Conservation (phyloP, 768 basidiomycete genomes). For the Tulasnella calospora region DNA sequence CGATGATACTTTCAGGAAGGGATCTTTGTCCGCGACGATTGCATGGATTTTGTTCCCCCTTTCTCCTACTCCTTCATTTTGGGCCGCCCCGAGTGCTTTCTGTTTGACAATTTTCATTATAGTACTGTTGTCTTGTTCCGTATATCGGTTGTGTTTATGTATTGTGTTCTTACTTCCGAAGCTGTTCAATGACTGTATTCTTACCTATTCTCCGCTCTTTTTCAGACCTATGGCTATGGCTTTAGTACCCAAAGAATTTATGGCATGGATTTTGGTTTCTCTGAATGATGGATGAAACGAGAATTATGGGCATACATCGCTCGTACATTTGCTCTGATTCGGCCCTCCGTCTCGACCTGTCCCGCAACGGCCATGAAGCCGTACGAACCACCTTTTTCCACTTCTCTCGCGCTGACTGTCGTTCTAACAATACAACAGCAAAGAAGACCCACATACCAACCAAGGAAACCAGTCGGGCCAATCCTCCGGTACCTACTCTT, state of each 20-base stretch:
- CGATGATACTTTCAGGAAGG: too few species aligned
- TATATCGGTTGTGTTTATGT: background rate
- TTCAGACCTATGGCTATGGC: background rate
- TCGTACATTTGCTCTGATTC: background rate
- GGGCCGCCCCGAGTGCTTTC: background rate
- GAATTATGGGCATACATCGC: background rate
- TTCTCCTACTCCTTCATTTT: too few species aligned
- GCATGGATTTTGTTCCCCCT: too few species aligned
- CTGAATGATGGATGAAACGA: background rate
- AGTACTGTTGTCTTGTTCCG: background rate
- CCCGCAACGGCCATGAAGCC: background rate
- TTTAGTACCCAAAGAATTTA: conserved; percentile 2
- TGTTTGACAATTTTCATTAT: background rate
- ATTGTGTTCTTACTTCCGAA: background rate
- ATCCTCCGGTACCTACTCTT: too few species aligned
- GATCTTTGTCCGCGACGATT: too few species aligned
- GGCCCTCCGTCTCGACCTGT: background rate
- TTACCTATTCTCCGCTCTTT: background rate
- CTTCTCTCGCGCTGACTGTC: background rate
- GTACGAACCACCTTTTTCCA: background rate
- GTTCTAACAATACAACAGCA: background rate
- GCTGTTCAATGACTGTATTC: conserved; percentile 2
- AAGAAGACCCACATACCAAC: too few species aligned
- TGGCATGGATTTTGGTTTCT: conserved; percentile 3
- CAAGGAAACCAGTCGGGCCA: too few species aligned